Percentiles rank a stretch among this genome's conserved stretches.
Evolutionary conservation across 192 early-diverging fungal species (phyloP).

Genomic region (Backusella australiensis): DNA sequence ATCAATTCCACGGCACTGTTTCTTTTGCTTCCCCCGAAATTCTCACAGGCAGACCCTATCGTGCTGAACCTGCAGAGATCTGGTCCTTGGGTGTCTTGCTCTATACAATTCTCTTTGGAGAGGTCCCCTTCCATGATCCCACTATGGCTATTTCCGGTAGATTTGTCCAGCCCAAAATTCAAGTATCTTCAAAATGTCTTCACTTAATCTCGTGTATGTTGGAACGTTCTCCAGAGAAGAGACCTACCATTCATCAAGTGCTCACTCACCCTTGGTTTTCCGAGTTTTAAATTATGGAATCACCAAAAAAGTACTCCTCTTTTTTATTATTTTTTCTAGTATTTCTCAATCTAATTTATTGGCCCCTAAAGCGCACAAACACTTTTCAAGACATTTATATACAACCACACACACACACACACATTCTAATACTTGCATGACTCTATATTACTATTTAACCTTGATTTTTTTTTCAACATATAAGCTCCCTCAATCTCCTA

Average conservation of each 20-base stretch:
- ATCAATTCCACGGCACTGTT: slow-evolving; percentile 62
- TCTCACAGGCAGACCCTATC: slow-evolving; percentile 49
- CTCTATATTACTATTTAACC: slow-evolving; percentile 1
- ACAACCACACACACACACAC: slow-evolving; percentile 8
- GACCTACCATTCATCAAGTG: slow-evolving; percentile 65
- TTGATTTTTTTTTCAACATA: slow-evolving; percentile 5
- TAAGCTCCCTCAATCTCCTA: background rate
- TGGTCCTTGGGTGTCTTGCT: slow-evolving; percentile 72
- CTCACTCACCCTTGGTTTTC: slow-evolving; percentile 58
- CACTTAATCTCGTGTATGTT: slow-evolving; percentile 67
- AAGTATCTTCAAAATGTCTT: slow-evolving; percentile 46
- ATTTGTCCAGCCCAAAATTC: slow-evolving; percentile 43
- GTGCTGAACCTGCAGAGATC: slow-evolving; percentile 60
- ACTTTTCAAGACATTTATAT: background rate
- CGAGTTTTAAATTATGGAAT: slow-evolving; percentile 20
- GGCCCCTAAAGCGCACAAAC: slow-evolving; percentile 8
- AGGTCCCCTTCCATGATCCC: slow-evolving; percentile 59
- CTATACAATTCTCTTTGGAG: slow-evolving; percentile 60
- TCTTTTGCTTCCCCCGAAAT: slow-evolving; percentile 71
- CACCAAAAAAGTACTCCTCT: slow-evolving; percentile 6
- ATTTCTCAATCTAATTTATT: slow-evolving; percentile 6
- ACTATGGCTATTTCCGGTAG: slow-evolving; percentile 50
- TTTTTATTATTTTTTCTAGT: slow-evolving; percentile 8
- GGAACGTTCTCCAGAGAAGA: slow-evolving; percentile 50
- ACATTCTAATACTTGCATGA: background rate